A percentile compares a stretch with the other conserved stretches of the same genome.
These are phyloP conservation scores for Adansonia gregorii DNA, from an alignment of 441 rosid species.

Conservation along the genomic window DNA sequence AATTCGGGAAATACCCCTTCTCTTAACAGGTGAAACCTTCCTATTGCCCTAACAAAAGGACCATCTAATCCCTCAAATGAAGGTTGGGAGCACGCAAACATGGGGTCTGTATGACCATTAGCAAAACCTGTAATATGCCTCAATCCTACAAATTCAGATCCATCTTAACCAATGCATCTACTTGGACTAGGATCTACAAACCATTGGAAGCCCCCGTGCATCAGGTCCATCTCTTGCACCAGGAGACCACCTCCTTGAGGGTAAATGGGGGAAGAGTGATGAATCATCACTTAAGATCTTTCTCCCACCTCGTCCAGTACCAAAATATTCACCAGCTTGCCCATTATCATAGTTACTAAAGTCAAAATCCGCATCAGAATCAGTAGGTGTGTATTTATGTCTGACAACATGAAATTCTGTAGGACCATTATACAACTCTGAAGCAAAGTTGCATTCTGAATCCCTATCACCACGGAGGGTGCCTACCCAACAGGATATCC, in stretches of 20 bases:
- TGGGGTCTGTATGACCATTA: constrained; percentile 50
- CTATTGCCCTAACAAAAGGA: constrained; percentile 56
- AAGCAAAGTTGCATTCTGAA: constrained; percentile 49
- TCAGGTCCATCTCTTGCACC: constrained; percentile 54
- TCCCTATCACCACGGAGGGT: constrained; percentile 48
- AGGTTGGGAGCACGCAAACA: constrained; percentile 50
- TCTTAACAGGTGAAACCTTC: constrained; percentile 53
- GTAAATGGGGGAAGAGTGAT: constrained; percentile 43
- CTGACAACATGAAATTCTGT: constrained; percentile 41
- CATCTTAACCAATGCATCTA: constrained; percentile 52
- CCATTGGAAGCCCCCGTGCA: constrained; percentile 49
- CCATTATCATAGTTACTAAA: constrained; percentile 54
- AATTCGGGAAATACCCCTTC: constrained; percentile 53
- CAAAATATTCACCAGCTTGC: constrained; percentile 52
- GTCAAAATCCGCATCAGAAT: constrained; percentile 47
- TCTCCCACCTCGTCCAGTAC: constrained; percentile 68
- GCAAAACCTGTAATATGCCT: constrained; percentile 64
- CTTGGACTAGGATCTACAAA: constrained; percentile 51
- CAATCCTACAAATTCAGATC: constrained; percentile 56
- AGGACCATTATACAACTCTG: constrained; percentile 44
- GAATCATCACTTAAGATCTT: constrained; percentile 49
- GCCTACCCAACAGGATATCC: constrained; percentile 56
- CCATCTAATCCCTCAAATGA: constrained; percentile 64
- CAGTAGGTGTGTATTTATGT: constrained; percentile 46
- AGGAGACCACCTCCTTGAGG: constrained; percentile 57